Evolutionary conservation across 2,329 filamentous ascomycete genomes (phyloP).

Genomic region (Chaetomium sp.): DNA sequence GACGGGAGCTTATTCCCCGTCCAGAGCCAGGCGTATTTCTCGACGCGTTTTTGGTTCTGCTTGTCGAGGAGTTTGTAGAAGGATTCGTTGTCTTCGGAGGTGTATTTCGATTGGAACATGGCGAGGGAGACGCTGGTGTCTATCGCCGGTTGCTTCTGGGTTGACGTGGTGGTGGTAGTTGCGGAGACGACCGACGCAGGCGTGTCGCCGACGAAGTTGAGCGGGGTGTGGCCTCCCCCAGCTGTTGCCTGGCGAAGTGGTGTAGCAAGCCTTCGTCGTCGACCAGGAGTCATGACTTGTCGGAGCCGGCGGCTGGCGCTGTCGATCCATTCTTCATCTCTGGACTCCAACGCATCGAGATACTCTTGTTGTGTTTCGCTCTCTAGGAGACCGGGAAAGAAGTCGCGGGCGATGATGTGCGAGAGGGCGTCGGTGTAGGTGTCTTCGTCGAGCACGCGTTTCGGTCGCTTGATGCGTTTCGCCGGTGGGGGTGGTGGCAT

Average conservation of each 20-base stretch:
- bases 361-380: slow-evolving; percentile 89
- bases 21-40: slow-evolving; percentile 90
- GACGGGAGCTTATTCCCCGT: slow-evolving; percentile 81
- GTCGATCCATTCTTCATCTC: slow-evolving; percentile 81
- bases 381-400: slow-evolving; percentile 89
- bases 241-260: slow-evolving; percentile 36
- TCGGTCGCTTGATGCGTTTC: slow-evolving; percentile 90
- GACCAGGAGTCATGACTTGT: slow-evolving; percentile 80
- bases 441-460: slow-evolving; percentile 88
- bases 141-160: slow-evolving; percentile 48
- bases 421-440: slow-evolving; percentile 88
- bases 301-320: slow-evolving; percentile 72
- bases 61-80: slow-evolving; percentile 91
- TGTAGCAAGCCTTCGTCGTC: slow-evolving; percentile 40
- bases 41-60: slow-evolving; percentile 80
- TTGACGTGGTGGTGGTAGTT: slow-evolving; percentile 38
- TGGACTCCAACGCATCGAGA: slow-evolving; percentile 84
- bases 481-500: slow-evolving; percentile 86
- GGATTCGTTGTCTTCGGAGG: slow-evolving; percentile 95
- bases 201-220: slow-evolving; percentile 71
- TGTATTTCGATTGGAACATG: slow-evolving; percentile 89
- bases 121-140: slow-evolving; percentile 80
- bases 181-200: slow-evolving; percentile 57
- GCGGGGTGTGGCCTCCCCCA: slow-evolving; percentile 60
- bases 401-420: slow-evolving; percentile 93